These are phyloP conservation scores for Eucalyptus guilfoylei DNA, from an alignment of 345 rosid genomes.

Conservation along the genomic window DNA sequence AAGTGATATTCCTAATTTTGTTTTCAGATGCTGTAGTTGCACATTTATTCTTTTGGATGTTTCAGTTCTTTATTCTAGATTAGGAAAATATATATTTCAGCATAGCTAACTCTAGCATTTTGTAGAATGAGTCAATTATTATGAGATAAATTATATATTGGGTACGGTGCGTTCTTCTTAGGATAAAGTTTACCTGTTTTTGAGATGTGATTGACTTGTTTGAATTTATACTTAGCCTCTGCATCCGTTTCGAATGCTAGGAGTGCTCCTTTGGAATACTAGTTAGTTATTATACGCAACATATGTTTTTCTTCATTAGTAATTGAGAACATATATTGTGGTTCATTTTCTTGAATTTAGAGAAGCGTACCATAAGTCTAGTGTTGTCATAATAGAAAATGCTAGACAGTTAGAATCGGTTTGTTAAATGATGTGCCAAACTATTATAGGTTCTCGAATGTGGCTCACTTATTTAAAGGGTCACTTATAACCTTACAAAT, in stretches of 20 bases:
- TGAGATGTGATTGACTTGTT: not conserved
- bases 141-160: not conserved
- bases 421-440: not conserved
- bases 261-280: not conserved
- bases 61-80: not conserved
- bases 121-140: not conserved
- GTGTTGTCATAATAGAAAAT: not conserved
- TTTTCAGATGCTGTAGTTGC: not conserved
- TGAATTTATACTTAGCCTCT: not conserved
- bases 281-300: not conserved
- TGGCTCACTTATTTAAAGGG: not conserved
- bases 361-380: not conserved
- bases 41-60: not conserved
- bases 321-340: too few species aligned
- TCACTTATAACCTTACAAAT: too few species aligned
- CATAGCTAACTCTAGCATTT: not conserved
- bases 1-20: not conserved
- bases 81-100: not conserved
- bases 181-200: not conserved
- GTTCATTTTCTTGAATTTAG: not conserved
- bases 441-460: not conserved
- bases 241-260: not conserved
- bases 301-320: not conserved
- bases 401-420: not conserved
- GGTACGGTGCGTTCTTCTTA: accelerated